Evolutionary conservation across 306 rosid species (phyloP).

Genomic region (Lablab purpureus): DNA sequence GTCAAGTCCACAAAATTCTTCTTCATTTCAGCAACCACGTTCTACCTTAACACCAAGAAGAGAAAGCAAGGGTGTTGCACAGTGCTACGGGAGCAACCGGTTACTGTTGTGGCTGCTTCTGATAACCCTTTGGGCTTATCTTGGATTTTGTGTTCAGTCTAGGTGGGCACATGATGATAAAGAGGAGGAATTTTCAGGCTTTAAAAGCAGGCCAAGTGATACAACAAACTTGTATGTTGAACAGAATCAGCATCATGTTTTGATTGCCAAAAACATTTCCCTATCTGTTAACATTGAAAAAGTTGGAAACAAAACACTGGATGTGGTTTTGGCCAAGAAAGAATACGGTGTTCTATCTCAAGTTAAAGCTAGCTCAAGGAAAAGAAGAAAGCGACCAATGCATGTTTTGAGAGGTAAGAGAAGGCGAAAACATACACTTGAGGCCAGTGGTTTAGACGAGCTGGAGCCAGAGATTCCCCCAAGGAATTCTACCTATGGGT

Average conservation of each 20-base stretch:
- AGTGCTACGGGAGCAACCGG: conserved; percentile 68
- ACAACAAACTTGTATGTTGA: conserved; percentile 45
- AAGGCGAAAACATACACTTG: conserved; percentile 50
- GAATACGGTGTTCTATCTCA: conserved; percentile 49
- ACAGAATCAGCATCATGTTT: conserved; percentile 54
- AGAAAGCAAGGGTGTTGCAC: conserved; percentile 64
- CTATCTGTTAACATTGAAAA: conserved; percentile 51
- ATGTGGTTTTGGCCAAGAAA: conserved; percentile 62
- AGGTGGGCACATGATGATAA: conserved; percentile 82
- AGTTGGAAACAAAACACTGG: conserved; percentile 34
- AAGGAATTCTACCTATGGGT: conserved; percentile 69
- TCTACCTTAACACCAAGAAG: conserved; percentile 70
- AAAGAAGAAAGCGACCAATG: conserved; percentile 57
- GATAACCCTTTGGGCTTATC: conserved; percentile 93
- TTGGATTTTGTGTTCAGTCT: conserved; percentile 86
- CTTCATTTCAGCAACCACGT: conserved; percentile 64
- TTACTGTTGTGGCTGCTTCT: conserved; percentile 72
- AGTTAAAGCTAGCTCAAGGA: conserved; percentile 52
- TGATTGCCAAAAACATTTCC: conserved; percentile 44
- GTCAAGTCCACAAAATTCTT: conserved; percentile 68
- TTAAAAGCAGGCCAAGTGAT: conserved; percentile 49
- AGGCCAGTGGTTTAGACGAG: conserved; percentile 50
- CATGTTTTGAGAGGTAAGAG: conserved; percentile 54
- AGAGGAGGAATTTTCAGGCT: conserved; percentile 58
- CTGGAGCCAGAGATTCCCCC: conserved; percentile 66